Base-by-base conservation (phyloP, 805 yeast species). In the Starmerella roubikii region DNA sequence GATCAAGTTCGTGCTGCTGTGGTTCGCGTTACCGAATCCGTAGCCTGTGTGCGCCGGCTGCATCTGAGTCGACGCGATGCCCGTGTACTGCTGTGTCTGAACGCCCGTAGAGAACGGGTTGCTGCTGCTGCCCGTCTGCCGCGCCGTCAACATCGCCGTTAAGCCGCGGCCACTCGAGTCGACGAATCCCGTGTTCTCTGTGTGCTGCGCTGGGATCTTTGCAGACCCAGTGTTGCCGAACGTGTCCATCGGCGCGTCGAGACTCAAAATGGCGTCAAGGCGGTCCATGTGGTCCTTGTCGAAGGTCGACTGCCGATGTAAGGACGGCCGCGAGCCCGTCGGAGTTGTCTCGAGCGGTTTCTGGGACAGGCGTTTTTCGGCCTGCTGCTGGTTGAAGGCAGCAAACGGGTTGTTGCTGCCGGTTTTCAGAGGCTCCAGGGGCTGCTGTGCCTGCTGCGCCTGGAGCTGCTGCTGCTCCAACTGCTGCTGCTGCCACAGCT, bases 181-280 rank as follows among this genome's bases (percentile, higher is more conserved):
- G 51, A 88, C 69, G 56, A 86, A 85, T 3, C 40, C 43, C 15
- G 73, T 76, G 2, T 91, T 76, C 48, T 71, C 73, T 1, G 96
- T 88, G 57, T 81, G 88, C 54, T 88, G 96, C 33, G 93, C 93
- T 3, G 97, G 94, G 39, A 88, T 72, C 62, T 95, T 76, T 7
- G 74, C 58, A 17, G 74, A 77, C 39, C 94, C 94, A 15, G 79
- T 75, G 59, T 83, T 84, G 56, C 94, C 94, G 58, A 82, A 91
- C 0, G 96, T 86, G 62, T 86, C 98, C 41, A 84, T 66, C 24
- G 94, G 96, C 0, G 94, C 82, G 22, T 94, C 96, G 32, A 74
- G 72, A 11, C 91, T 83, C 47, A 88, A 65, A 39, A 86, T 66
- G 38, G 71, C 69, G 62, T 85, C 85, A 54, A 88, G 69, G 44